Base-by-base conservation (phyloP, 2,329 filamentous ascomycete species). In the Cercospora nicotianae region DNA sequence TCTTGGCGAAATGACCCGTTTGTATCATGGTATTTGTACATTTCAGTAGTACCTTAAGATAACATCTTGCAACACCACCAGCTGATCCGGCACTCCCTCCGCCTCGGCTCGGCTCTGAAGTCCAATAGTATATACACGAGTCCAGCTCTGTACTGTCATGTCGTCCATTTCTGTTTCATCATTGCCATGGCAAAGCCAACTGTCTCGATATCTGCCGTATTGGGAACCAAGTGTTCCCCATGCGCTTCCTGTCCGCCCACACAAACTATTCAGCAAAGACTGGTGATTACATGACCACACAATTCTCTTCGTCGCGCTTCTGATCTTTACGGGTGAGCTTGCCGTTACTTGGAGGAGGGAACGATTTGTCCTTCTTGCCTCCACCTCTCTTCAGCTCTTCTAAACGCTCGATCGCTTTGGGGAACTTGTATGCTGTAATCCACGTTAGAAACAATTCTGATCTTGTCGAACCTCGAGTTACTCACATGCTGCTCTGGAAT, bases 401-500 rank as follows among this genome's bases (percentile, higher is more conserved):
- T 5, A 99, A 87, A 59, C 94, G 88, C 77, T 97, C 93, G 67
- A 94, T 89, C 13, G 95, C 95, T 80, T 97, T 97, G 55, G 92
- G 91, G 77, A 96, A 97, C 76, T 96, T 93, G 82, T 98, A 94
- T 67, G 94, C 94, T 97, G 63, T 9, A 60, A 12, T 12, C 60
- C 9, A 13, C 57, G 58, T 67, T 67, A 73, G 66, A 63, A 67
- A 36, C 58, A 26, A 48, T 20, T 23, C 8, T 39, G 26, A 28
- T 12, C 42, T 18, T 31, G 4, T 6, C 36, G 9, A 12, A 20
- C 18, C 1, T 12, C 3, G 9, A 33, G 5, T 42, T 13, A 89
- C 93, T 88, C 85, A 97, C 94, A 91, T 78, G 95, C 95, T 80
- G 95, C 94, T 79, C 94, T 87, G 87, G 94, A 97, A 81, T 99